phyloP scores from a whole-genome alignment of 352 stramenopile genomes.

The Globisporangium echinulatum region DNA sequence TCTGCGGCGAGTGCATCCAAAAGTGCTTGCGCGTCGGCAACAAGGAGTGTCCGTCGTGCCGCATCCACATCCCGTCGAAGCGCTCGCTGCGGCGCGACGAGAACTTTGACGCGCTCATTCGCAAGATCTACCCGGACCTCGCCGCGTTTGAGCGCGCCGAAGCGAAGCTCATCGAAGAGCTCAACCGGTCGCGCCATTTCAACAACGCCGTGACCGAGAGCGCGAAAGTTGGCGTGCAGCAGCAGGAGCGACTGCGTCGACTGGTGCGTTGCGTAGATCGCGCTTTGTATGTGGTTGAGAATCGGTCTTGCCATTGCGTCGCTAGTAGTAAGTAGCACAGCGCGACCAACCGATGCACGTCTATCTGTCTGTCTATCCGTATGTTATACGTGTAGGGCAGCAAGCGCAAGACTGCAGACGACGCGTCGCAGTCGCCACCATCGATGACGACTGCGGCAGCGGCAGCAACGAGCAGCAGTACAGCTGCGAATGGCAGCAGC shows the following conservation, averaged over 20 bases:
- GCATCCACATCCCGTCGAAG: conserved; percentile 86
- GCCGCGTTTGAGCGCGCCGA: conserved; percentile 74
- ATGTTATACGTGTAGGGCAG: too few relatives aligned
- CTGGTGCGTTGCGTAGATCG: conserved; percentile 21
- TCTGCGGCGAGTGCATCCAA: conserved; percentile 88
- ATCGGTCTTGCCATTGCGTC: too few relatives aligned
- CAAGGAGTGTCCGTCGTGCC: conserved; percentile 86
- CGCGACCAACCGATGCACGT: too few relatives aligned
- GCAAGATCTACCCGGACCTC: conserved; percentile 82
- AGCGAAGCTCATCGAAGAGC: conserved; percentile 70
- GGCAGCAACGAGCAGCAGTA: neutral
- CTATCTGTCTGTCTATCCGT: too few relatives aligned
- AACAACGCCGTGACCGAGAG: conserved; percentile 79
- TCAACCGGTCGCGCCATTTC: conserved; percentile 76
- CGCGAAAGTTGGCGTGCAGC: conserved; percentile 61
- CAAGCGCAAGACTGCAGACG: neutral
- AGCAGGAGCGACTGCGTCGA: conserved; percentile 56
- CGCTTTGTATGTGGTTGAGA: too few relatives aligned
- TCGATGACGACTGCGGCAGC: conserved; percentile 9
- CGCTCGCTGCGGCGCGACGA: conserved; percentile 73
- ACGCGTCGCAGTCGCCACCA: neutral
- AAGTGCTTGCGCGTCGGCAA: conserved; percentile 79
- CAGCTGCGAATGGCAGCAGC: neutral
- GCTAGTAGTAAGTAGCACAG: too few relatives aligned
- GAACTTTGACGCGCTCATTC: conserved; percentile 85